phyloP scores from a whole-genome alignment of 495 filamentous ascomycete species.

The Sphaerosporella brunnea region DNA sequence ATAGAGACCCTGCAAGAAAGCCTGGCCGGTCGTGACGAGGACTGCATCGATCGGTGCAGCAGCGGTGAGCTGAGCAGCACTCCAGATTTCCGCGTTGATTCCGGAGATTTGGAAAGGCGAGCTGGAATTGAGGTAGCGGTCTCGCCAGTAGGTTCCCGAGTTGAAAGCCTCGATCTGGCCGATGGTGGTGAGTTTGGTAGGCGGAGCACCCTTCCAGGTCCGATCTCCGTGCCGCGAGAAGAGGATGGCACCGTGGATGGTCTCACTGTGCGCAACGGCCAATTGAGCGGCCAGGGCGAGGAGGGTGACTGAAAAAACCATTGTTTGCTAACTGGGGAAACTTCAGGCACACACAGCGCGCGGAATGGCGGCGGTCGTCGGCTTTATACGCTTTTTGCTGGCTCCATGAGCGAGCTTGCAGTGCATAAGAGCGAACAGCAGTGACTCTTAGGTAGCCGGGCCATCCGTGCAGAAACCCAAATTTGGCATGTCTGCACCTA shows the following conservation, averaged over 20 bases:
- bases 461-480: too few species aligned
- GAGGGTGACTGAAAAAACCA: neutral
- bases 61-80: slow-evolving; percentile 12
- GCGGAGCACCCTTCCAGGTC: slow-evolving; percentile 39
- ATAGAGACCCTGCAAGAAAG: slow-evolving; percentile 69
- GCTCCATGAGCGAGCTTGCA: too few species aligned
- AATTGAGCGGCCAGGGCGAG: neutral
- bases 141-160: slow-evolving; percentile 44
- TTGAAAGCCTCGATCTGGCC: slow-evolving; percentile 48
- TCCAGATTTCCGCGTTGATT: slow-evolving; percentile 7
- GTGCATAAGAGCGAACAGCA: too few species aligned
- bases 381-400: neutral
- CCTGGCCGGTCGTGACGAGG: slow-evolving; percentile 44
- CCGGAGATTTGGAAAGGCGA: slow-evolving; percentile 28
- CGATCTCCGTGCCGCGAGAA: slow-evolving; percentile 60
- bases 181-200: slow-evolving; percentile 42
- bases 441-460: too few species aligned
- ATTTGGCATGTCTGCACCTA: too few species aligned
- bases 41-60: slow-evolving; percentile 29
- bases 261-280: slow-evolving; percentile 28
- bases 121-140: slow-evolving; percentile 36
- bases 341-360: neutral
- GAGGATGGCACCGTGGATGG: slow-evolving; percentile 48
- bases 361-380: neutral
- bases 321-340: neutral